Evolutionary conservation across 2,329 filamentous ascomycete genomes (phyloP).

Genomic region (Tolypocladium tropicale): DNA sequence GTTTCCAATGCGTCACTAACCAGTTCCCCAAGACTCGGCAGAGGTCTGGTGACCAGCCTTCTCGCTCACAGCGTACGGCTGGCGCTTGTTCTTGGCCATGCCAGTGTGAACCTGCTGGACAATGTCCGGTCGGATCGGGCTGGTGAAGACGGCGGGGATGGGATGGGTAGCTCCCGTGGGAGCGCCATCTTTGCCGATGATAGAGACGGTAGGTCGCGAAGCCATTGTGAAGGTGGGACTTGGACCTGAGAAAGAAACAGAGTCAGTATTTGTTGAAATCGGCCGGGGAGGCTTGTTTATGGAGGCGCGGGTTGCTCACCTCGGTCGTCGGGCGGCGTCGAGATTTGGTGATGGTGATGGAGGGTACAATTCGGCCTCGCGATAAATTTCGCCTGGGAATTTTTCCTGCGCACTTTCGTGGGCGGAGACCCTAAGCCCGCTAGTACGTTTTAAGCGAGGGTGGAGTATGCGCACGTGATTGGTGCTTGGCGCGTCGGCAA

Average conservation of each 20-base stretch:
- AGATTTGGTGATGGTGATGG: slow-evolving; percentile 24
- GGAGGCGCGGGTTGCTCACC: slow-evolving; percentile 16
- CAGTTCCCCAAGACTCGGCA: slow-evolving; percentile 99
- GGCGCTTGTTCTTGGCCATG: slow-evolving; percentile 99
- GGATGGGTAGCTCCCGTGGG: slow-evolving; percentile 81
- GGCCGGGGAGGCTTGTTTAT: not conserved
- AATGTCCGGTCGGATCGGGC: slow-evolving; percentile 97
- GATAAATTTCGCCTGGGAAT: slow-evolving; percentile 27
- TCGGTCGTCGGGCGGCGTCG: slow-evolving; percentile 30
- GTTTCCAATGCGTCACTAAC: slow-evolving; percentile 44
- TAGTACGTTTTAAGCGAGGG: slow-evolving; percentile 19
- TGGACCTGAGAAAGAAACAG: slow-evolving; percentile 17
- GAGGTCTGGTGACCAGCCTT: slow-evolving; percentile 99
- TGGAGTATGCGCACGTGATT: slow-evolving; percentile 9
- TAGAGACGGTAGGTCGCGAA: slow-evolving; percentile 93
- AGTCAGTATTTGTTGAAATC: not conserved
- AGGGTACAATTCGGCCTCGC: slow-evolving; percentile 18
- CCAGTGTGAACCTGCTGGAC: slow-evolving; percentile 98
- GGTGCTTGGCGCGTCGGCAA: not conserved
- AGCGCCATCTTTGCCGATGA: slow-evolving; percentile 93
- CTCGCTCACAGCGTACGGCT: slow-evolving; percentile 99
- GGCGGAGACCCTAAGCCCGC: slow-evolving; percentile 28
- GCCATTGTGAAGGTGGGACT: slow-evolving; percentile 58
- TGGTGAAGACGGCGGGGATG: slow-evolving; percentile 92
- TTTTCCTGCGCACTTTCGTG: slow-evolving; percentile 25